Base-by-base conservation (phyloP, 2,329 filamentous ascomycete genomes). In the Venturia effusa region DNA sequence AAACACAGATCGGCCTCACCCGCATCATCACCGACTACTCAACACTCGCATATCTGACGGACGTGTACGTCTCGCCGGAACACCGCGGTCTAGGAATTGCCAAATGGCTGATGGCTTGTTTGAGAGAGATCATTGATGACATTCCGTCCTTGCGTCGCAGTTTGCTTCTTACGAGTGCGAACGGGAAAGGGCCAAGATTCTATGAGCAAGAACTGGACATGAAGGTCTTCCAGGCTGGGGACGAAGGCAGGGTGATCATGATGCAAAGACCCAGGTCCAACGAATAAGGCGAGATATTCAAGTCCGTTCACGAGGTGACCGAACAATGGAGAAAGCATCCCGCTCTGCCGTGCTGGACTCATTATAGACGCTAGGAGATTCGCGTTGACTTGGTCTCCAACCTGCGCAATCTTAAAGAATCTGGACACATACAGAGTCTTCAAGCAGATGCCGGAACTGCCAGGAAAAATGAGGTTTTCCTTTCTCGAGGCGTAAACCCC, bases 21-120 rank as follows among this genome's bases (percentile, higher is more conserved):
- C 79, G 88, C 40, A 73, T 88, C n/a, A 76, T 90, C 61, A 91
- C 88, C 10, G 88, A 91, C 73, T 81, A 83, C 69, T 80, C 84
- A 59, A 88, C 87, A 0, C 84, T 89, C 68, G 85, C 82, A 40
- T 91, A 88, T 68, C 74, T 88, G 45, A 87, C 87, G 32, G 88
- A 90, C 69, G 84, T 89, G 24, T 90, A 87, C 71, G 77, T 90
- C 27, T 71, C 84, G 2, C 77, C 81, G 0, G 78, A 81, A 45
- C 83, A 84, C 68, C 85, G 87, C 70, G 80, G 82, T 4, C 76
- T 79, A 11, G 87, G 88, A 0, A 76, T 90, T 1, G 88, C 84
- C 3, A 81, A 77, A 54, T 90, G 86, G 85, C 74, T 90, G 70
- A 81, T 89, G 71, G 73, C 77, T 5, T 85, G 82, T 68, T 74